These are phyloP conservation scores for Talaromyces liani DNA, from an alignment of 495 filamentous ascomycete genomes.

Conservation along the genomic window DNA sequence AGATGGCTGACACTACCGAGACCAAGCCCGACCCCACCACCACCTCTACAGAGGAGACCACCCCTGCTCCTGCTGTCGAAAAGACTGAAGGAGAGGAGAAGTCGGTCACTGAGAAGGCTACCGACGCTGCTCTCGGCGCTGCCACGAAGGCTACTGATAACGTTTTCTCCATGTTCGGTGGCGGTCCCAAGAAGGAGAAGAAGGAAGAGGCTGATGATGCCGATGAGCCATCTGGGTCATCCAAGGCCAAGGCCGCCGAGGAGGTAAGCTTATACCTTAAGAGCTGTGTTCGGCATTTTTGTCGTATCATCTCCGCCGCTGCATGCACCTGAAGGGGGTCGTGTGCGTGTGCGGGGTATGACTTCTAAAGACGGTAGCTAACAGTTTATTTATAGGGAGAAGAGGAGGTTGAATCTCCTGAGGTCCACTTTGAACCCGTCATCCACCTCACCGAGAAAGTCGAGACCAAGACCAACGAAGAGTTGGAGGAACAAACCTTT, in stretches of 20 bases:
- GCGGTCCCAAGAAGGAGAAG: slow-evolving; percentile 72
- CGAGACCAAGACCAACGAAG: slow-evolving; percentile 96
- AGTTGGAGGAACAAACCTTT: slow-evolving; percentile 93
- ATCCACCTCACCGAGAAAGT: slow-evolving; percentile 92
- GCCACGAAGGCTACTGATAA: slow-evolving; percentile 56
- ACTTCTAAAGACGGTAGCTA: neutral
- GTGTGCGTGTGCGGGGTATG: neutral
- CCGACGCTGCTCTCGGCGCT: slow-evolving; percentile 38
- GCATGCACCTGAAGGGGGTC: neutral
- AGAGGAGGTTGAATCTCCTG: slow-evolving; percentile 73
- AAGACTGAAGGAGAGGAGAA: slow-evolving; percentile 24
- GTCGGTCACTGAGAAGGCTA: slow-evolving; percentile 31
- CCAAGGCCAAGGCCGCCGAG: slow-evolving; percentile 66
- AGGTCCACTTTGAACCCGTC: slow-evolving; percentile 96
- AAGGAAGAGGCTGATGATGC: slow-evolving; percentile 78
- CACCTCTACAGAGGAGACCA: slow-evolving; percentile 26
- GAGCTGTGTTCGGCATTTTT: slow-evolving; percentile 6
- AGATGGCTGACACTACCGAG: slow-evolving; percentile 42
- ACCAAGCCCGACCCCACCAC: slow-evolving; percentile 44
- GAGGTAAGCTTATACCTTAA: slow-evolving; percentile 27
- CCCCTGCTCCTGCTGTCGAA: slow-evolving; percentile 13
- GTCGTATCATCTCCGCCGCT: slow-evolving; percentile 2
- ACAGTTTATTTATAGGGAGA: slow-evolving; percentile 25
- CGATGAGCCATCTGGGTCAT: slow-evolving; percentile 75
- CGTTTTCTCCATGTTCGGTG: slow-evolving; percentile 98